phyloP scores from a whole-genome alignment of 495 filamentous ascomycete species.

The Aspergillus avenaceus region DNA sequence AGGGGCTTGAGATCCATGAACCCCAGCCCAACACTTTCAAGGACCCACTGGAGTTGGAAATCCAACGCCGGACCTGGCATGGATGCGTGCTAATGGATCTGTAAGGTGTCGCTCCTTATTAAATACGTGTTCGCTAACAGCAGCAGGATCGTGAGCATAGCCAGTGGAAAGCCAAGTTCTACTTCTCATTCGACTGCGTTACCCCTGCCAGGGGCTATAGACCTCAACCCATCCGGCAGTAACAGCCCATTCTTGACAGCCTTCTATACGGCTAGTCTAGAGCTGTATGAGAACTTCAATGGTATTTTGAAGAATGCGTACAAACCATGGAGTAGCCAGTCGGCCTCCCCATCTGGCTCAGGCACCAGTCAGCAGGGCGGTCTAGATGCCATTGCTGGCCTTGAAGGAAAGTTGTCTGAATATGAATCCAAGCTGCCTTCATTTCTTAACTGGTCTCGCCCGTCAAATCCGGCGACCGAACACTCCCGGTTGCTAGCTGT shows the following conservation, averaged over 20 bases:
- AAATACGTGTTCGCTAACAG: not conserved
- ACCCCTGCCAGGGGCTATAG: slow-evolving; percentile 19
- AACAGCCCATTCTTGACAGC: slow-evolving; percentile 16
- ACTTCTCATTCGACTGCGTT: slow-evolving; percentile 31
- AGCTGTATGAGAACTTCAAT: slow-evolving; percentile 40
- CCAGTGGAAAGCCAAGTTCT: slow-evolving; percentile 44
- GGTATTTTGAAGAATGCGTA: slow-evolving; percentile 42
- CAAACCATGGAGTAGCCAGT: slow-evolving; percentile 30
- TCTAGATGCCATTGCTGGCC: slow-evolving; percentile 35
- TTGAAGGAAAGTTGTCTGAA: slow-evolving; percentile 34
- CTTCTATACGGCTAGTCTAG: slow-evolving; percentile 39
- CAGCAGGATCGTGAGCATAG: slow-evolving; percentile 45
- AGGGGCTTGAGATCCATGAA: slow-evolving; percentile 45
- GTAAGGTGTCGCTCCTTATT: slow-evolving; percentile 18
- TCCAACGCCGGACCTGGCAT: slow-evolving; percentile 45
- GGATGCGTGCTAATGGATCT: slow-evolving; percentile 45
- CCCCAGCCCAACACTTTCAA: slow-evolving; percentile 18
- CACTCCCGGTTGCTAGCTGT: slow-evolving; percentile 6
- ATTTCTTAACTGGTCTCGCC: slow-evolving; percentile 32
- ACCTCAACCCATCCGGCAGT: slow-evolving; percentile 1
- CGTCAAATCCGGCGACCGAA: slow-evolving; percentile 2
- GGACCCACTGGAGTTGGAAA: slow-evolving; percentile 33
- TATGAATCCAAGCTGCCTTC: slow-evolving; percentile 33
- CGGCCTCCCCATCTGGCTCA: slow-evolving; percentile 8
- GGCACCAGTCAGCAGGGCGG: slow-evolving; percentile 18